Percentiles rank a stretch among this genome's conserved stretches.
phyloP scores from a whole-genome alignment of 169 alveolate genomes.

The Plasmodium reichenowi region DNA sequence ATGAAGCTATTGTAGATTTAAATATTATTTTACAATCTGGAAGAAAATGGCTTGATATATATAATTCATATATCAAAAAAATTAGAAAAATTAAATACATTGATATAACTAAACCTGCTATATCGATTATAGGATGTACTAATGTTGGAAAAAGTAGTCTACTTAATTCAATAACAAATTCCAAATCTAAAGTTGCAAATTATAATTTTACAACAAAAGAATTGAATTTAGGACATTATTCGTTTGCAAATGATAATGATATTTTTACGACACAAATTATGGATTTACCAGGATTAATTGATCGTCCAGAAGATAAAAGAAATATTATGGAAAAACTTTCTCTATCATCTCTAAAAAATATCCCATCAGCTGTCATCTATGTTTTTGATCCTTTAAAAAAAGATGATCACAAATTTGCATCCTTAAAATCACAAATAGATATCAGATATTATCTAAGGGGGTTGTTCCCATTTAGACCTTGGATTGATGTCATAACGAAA shows the following conservation, averaged over 20 bases:
- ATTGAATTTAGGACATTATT: constrained; percentile 72
- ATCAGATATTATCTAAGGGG: constrained; percentile 73
- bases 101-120: constrained; percentile 61
- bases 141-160: constrained; percentile 73
- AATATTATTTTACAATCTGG: constrained; percentile 67
- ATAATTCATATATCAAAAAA: constrained; percentile 51
- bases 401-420: constrained; percentile 64
- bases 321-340: constrained; percentile 65
- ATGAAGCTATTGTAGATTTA: constrained; percentile 67
- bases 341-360: constrained; percentile 55
- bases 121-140: constrained; percentile 70
- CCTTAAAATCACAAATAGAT: constrained; percentile 58
- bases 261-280: constrained; percentile 62
- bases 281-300: constrained; percentile 71
- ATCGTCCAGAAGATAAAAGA: constrained; percentile 74
- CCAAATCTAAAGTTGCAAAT: constrained; percentile 53
- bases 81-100: constrained; percentile 70
- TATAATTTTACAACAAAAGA: constrained; percentile 71
- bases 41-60: constrained; percentile 60
- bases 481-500: constrained; percentile 73
- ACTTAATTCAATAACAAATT: constrained; percentile 62
- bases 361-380: constrained; percentile 66
- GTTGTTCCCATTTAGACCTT: constrained; percentile 67
- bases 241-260: constrained; percentile 53
- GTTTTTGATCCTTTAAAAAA: constrained; percentile 71